These are phyloP conservation scores for Raffaelea arxii DNA, from an alignment of 2,329 filamentous ascomycete species.

Conservation along the genomic window DNA sequence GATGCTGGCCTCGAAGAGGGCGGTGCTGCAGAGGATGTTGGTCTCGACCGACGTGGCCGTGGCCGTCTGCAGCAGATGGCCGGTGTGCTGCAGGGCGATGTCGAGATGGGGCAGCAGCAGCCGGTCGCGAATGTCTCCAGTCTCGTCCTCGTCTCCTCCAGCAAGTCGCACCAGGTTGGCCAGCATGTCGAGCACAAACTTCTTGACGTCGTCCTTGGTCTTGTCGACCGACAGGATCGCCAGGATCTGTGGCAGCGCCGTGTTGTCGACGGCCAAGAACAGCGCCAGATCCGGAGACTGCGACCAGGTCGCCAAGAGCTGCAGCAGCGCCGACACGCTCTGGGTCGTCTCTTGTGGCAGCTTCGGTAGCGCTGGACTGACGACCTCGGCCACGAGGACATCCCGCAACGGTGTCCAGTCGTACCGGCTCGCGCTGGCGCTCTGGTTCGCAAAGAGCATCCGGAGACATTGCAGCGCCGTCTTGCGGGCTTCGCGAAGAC, in stretches of 20 bases:
- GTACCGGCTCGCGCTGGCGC: slow-evolving; percentile 43
- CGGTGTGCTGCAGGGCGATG: slow-evolving; percentile 35
- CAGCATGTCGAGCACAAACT: slow-evolving; percentile 70
- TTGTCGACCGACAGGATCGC: slow-evolving; percentile 62
- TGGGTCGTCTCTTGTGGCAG: slow-evolving; percentile 81
- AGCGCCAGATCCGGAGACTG: slow-evolving; percentile 53
- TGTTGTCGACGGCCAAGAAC: slow-evolving; percentile 53
- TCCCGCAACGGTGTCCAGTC: slow-evolving; percentile 65
- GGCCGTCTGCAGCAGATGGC: slow-evolving; percentile 7
- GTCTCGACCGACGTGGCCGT: slow-evolving; percentile 21
- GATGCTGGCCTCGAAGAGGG: slow-evolving; percentile 70
- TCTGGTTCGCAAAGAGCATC: slow-evolving; percentile 58
- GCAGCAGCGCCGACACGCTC: slow-evolving; percentile 73
- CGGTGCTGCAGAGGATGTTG: slow-evolving; percentile 53
- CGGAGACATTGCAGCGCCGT: slow-evolving; percentile 75
- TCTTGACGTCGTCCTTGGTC: slow-evolving; percentile 67
- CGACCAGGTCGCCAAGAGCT: slow-evolving; percentile 75
- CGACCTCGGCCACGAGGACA: slow-evolving; percentile 61
- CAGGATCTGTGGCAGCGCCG: slow-evolving; percentile 61
- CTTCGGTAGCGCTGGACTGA: slow-evolving; percentile 67
- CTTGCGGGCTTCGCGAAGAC: slow-evolving; percentile 57
- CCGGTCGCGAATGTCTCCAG: slow-evolving; percentile 45
- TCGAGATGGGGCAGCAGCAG: slow-evolving; percentile 49
- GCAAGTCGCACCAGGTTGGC: slow-evolving; percentile 55
- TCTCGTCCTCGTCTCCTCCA: slow-evolving; percentile 30